Percentiles rank a stretch among this genome's conserved stretches.
phyloP scores from a whole-genome alignment of 2,329 filamentous ascomycete species.

The Fusarium ambrosium region DNA sequence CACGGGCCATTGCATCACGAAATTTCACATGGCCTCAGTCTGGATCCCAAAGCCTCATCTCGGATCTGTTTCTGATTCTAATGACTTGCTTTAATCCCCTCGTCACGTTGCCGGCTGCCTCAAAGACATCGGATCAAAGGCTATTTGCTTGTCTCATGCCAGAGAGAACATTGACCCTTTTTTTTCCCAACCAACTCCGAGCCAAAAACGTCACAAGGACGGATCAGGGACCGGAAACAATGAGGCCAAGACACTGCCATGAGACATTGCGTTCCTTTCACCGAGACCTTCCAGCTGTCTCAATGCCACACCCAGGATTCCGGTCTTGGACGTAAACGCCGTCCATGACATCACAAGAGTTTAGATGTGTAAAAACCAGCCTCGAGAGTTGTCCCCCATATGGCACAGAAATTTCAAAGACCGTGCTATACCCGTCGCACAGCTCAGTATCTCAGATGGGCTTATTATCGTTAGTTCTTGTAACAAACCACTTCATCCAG shows the following conservation, averaged over 20 bases:
- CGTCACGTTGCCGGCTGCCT: constrained; percentile 11
- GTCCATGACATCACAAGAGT: constrained; percentile 8
- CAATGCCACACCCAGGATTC: constrained; percentile 2
- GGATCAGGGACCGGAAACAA: constrained; percentile 13
- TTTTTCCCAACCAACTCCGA: neutral
- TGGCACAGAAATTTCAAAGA: neutral
- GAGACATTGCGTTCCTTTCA: constrained; percentile 20
- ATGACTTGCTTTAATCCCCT: neutral
- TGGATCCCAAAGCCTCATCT: constrained; percentile 27
- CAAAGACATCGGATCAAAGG: neutral
- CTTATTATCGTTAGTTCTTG: neutral
- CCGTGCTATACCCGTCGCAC: neutral
- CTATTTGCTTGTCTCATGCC: neutral
- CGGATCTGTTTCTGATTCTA: constrained; percentile 34
- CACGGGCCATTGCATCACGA: neutral
- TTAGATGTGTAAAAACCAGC: neutral
- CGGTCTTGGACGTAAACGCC: neutral
- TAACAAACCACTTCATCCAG: neutral
- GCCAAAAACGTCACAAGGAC: neutral
- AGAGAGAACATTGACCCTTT: neutral
- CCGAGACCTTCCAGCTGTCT: constrained; percentile 16
- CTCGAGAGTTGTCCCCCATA: constrained; percentile 7
- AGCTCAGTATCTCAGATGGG: neutral
- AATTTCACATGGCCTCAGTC: neutral
- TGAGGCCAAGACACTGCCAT: constrained; percentile 2